Evolutionary conservation across 169 alveolate species (phyloP).

Genomic region (Sarcocystis neurona): DNA sequence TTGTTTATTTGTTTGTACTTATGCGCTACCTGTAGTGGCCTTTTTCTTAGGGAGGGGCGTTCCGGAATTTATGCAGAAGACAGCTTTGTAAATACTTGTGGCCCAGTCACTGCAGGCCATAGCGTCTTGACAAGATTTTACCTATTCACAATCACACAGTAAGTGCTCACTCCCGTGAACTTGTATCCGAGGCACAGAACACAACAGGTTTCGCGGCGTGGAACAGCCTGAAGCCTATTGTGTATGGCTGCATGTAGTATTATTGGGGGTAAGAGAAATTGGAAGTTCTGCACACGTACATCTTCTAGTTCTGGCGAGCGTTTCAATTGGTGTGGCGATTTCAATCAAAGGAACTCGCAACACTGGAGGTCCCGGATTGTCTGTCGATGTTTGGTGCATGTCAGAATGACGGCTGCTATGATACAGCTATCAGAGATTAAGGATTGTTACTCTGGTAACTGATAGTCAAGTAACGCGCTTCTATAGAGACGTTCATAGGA

Average conservation of each 20-base stretch:
- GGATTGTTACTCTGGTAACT: not conserved
- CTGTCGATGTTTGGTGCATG: not conserved
- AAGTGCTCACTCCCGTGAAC: slow-evolving; percentile 11
- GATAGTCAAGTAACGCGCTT: not conserved
- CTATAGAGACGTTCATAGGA: slow-evolving; percentile 1
- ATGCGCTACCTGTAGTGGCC: not conserved
- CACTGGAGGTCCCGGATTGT: not conserved
- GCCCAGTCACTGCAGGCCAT: slow-evolving; percentile 25
- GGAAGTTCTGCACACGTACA: not conserved
- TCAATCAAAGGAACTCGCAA: slow-evolving; percentile 16
- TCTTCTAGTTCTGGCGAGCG: slow-evolving; percentile 26
- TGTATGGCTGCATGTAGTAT: not conserved
- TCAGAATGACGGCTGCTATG: not conserved
- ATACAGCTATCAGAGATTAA: not conserved
- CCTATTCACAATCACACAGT: not conserved
- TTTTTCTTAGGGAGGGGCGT: not conserved
- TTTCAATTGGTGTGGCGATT: slow-evolving; percentile 13
- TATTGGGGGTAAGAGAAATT: not conserved
- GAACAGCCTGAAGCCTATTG: slow-evolving; percentile 43
- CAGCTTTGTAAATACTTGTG: slow-evolving; percentile 19
- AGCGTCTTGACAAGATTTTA: not conserved
- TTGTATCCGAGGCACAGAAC: slow-evolving; percentile 14
- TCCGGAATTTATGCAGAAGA: slow-evolving; percentile 47
- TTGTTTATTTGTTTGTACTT: not conserved
- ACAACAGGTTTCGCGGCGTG: slow-evolving; percentile 13